Percentiles rank a stretch among this genome's conserved stretches.
phyloP scores from a whole-genome alignment of 768 basidiomycete genomes.

The Leucocoprinus sp. region DNA sequence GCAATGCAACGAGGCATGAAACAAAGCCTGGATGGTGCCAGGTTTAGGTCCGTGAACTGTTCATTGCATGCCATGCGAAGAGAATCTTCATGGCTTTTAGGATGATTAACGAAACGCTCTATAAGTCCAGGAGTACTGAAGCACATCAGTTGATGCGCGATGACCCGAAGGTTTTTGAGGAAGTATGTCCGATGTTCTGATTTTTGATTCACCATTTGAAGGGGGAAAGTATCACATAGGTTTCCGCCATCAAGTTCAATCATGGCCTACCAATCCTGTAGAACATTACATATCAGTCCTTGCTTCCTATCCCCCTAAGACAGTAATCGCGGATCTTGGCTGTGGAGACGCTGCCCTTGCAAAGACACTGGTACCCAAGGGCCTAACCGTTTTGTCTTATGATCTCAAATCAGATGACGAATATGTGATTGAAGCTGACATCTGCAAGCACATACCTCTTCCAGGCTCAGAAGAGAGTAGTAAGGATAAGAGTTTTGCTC shows the following conservation, averaged over 20 bases:
- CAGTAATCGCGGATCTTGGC: conserved; percentile 87
- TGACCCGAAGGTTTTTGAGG: conserved; percentile 73
- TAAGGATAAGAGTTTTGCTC: conserved; percentile 42
- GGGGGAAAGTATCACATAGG: conserved; percentile 79
- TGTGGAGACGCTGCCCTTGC: conserved; percentile 93
- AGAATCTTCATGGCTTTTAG: conserved; percentile 28
- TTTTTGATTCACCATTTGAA: conserved; percentile 1
- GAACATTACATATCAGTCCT: conserved; percentile 65
- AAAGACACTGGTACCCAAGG: conserved; percentile 58
- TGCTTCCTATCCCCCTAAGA: conserved; percentile 51
- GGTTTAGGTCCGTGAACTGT: conserved; percentile 54
- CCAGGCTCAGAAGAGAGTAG: conserved; percentile 63
- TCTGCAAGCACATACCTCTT: conserved; percentile 69
- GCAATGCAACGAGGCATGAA: conserved; percentile 72
- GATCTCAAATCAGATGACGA: conserved; percentile 69
- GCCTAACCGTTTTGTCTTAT: conserved; percentile 65
- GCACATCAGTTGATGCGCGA: conserved; percentile 79
- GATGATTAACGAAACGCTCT: conserved; percentile 87
- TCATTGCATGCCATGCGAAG: background rate
- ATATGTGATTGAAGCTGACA: conserved; percentile 87
- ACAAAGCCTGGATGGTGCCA: conserved; percentile 75
- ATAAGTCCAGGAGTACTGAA: conserved; percentile 73
- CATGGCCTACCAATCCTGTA: conserved; percentile 95
- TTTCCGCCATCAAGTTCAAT: conserved; percentile 83
- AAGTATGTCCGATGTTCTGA: conserved; percentile 40